Evolutionary conservation across 352 stramenopile genomes (phyloP).

Genomic region (Pythium phragmiticola): DNA sequence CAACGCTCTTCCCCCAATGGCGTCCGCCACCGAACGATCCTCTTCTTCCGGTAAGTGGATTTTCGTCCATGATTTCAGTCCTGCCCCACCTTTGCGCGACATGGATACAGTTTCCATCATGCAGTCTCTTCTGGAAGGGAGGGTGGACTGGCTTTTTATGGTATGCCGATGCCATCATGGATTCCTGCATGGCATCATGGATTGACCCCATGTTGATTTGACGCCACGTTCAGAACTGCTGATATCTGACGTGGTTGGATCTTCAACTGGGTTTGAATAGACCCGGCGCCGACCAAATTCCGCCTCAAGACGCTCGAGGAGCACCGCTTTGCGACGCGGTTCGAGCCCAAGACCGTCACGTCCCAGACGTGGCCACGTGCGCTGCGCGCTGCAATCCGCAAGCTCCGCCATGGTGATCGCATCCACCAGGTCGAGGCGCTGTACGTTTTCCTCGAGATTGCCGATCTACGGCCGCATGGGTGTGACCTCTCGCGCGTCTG

Average conservation of each 20-base stretch:
- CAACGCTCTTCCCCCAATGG: no score
- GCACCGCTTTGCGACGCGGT: constrained; percentile 49
- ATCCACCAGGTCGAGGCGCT: constrained; percentile 43
- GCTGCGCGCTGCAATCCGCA: constrained; percentile 28
- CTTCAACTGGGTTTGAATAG: not conserved
- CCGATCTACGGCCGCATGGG: constrained; percentile 36
- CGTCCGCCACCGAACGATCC: not conserved
- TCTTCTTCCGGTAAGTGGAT: not conserved
- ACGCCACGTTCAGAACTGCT: not conserved
- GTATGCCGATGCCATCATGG: no score
- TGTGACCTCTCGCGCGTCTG: constrained; percentile 38
- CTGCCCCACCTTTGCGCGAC: constrained; percentile 9
- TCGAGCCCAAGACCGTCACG: constrained; percentile 47
- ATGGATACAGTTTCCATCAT: constrained; percentile 22
- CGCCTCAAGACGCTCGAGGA: constrained; percentile 56
- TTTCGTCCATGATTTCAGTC: not conserved
- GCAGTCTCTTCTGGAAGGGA: not conserved
- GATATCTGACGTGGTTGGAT: not conserved
- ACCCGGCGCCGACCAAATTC: constrained; percentile 9
- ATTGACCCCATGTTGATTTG: no score
- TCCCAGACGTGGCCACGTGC: constrained; percentile 38
- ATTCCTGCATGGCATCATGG: no score
- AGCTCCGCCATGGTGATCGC: constrained; percentile 34
- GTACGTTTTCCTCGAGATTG: constrained; percentile 59
- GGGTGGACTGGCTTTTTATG: constrained; percentile 7